These are phyloP conservation scores for Corniculantispora saksenae DNA, from an alignment of 2,329 filamentous ascomycete genomes.

Conservation along the genomic window DNA sequence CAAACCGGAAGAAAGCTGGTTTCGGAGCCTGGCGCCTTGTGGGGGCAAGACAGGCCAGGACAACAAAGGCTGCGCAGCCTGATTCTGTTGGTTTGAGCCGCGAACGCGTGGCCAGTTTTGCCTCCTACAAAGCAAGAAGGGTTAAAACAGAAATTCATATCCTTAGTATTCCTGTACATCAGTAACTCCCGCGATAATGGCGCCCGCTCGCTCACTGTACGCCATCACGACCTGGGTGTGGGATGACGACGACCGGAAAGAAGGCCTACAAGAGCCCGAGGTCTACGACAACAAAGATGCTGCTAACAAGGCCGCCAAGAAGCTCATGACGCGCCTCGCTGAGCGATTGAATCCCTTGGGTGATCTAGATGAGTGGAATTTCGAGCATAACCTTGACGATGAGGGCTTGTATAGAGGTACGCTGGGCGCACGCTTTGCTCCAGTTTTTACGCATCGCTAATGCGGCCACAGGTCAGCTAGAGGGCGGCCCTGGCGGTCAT, in stretches of 20 bases:
- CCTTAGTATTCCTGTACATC: too few species aligned
- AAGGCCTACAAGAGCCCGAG: slow-evolving; percentile 16
- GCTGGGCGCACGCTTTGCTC: background rate
- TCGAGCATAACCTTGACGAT: slow-evolving; percentile 9
- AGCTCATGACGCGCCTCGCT: slow-evolving; percentile 9
- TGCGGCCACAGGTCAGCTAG: background rate
- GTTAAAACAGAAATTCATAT: too few species aligned
- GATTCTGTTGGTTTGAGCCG: background rate
- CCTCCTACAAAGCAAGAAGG: too few species aligned
- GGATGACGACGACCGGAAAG: background rate
- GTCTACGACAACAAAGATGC: slow-evolving; percentile 6
- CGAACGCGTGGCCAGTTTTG: background rate
- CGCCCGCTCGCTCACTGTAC: background rate
- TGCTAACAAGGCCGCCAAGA: slow-evolving; percentile 11
- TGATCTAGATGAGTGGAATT: background rate
- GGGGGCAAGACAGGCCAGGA: background rate
- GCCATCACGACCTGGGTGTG: background rate
- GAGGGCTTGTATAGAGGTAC: slow-evolving; percentile 15
- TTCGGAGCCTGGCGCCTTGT: background rate
- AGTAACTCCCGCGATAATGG: background rate
- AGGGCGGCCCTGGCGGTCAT: slow-evolving; percentile 5
- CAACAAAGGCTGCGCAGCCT: background rate
- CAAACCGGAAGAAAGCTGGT: background rate
- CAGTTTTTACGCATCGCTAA: background rate
- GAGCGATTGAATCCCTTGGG: background rate